Evolutionary conservation across 192 early-diverging fungal species (phyloP), one percentile per base, ranked within the genome.

Genomic region (Haplosporangium gracile): DNA sequence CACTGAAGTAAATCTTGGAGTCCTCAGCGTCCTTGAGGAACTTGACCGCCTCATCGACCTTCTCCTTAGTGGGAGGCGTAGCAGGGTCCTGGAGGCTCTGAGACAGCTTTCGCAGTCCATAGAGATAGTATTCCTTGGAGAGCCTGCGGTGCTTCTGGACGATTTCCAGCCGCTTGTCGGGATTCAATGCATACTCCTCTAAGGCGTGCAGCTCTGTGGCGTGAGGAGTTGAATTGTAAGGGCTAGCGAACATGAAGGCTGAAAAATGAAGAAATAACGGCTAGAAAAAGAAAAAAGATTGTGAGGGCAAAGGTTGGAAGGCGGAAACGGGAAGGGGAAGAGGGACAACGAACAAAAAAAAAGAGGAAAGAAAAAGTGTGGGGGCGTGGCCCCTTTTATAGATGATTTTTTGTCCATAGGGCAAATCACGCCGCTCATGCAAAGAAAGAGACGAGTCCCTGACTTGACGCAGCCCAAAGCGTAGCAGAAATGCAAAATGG

Each of bases 171-270:
- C 84, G 78, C 65, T 55, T 18, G 5, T 80, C 75, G 18, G 84
- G 84, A 20, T 86, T 77, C 40, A 86, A 71, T 1, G 84, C 84
- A 47, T 69, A 86, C 24, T 81, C 75, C 29, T 86, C 84, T 4
- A 78, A 42, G n/a, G 49, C 29, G 4, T 60, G 39, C 26, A 51
- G 32, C 55, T 71, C 70, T 2, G 68, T 80, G 15, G 55, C 26
- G 32, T 51, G 76, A 45, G 43, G 32, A 2, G 42, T 45, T 2
- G 40, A 8, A 11, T 40, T 68, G 38, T 16, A 65, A 38, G 53
- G 26, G 60, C 15, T 32, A 0, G 29, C 13, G 39, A 70, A 70
- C 40, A 70, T 70, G 69, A 76, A 20, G 2, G 45, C 7, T 20
- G 34, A 70, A 39, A 55, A 38, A 43, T 40, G 8, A 51, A 70